Evolutionary conservation across 805 yeast species (phyloP).

Genomic region (Citeromyces matritensis): DNA sequence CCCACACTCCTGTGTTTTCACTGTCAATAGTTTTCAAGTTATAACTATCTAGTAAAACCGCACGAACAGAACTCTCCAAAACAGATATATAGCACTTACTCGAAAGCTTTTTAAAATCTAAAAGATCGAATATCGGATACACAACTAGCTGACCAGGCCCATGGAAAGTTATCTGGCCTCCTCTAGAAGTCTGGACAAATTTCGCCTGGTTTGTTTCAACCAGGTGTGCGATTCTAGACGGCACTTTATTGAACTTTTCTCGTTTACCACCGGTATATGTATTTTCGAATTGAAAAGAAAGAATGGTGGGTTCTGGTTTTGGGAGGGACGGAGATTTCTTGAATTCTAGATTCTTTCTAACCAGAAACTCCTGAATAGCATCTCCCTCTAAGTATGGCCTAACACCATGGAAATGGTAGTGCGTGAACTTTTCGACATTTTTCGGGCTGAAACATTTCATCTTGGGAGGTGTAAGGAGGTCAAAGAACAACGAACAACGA

Average conservation of each 20-base stretch:
- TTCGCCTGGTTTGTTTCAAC: conserved; percentile 28
- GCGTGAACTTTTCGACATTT: conserved; percentile 16
- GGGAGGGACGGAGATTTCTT: conserved; percentile 16
- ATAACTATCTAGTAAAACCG: conserved; percentile 5
- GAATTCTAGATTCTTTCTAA: conserved; percentile 39
- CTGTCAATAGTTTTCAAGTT: conserved; percentile 35
- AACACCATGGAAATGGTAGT: conserved; percentile 23
- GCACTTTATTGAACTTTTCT: conserved; percentile 36
- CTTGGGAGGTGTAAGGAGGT: too few species aligned
- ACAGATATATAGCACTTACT: conserved; percentile 37
- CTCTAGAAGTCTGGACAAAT: conserved; percentile 71
- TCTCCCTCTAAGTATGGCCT: conserved; percentile 33
- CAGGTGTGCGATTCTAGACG: conserved; percentile 7
- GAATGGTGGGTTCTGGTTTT: conserved; percentile 51
- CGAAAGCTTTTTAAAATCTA: conserved; percentile 33
- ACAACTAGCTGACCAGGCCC: conserved; percentile 91
- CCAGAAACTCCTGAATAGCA: conserved; percentile 38
- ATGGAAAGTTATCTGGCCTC: conserved; percentile 95
- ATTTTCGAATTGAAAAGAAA: conserved; percentile 76
- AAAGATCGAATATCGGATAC: conserved; percentile 65
- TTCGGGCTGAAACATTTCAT: background rate
- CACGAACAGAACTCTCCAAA: conserved; percentile 21
- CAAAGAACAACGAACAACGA: too few species aligned
- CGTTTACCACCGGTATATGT: conserved; percentile 90
- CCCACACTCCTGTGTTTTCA: conserved; percentile 85